A percentile compares a stretch with the other conserved stretches of the same genome.
Conservation (phyloP, 768 basidiomycete genomes). For the Leccinum variicolor region DNA sequence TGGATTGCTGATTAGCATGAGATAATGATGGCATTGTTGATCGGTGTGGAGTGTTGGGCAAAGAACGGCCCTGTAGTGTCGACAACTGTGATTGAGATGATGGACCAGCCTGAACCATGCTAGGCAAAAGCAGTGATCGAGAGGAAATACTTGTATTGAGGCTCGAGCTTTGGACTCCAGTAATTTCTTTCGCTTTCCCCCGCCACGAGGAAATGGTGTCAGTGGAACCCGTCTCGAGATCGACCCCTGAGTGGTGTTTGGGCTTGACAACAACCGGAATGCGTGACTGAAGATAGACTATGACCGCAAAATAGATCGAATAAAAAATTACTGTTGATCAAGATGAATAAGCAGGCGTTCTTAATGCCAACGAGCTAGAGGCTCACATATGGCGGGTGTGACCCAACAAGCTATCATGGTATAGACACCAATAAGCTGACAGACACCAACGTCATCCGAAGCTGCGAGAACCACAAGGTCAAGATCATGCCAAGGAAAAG, state of each 20-base stretch:
- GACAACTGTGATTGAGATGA: background rate
- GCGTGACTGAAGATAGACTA: slow-evolving; percentile 35
- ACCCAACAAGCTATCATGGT: slow-evolving; percentile 54
- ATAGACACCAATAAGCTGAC: slow-evolving; percentile 45
- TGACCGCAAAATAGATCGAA: slow-evolving; percentile 36
- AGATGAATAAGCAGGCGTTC: slow-evolving; percentile 4
- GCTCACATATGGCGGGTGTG: slow-evolving; percentile 49
- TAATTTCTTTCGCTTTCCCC: slow-evolving; percentile 1
- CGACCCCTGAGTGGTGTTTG: background rate
- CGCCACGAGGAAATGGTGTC: slow-evolving; percentile 5
- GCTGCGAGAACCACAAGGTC: slow-evolving; percentile 23
- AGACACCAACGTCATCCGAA: slow-evolving; percentile 40
- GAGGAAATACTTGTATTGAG: background rate
- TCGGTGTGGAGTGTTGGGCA: slow-evolving; percentile 1
- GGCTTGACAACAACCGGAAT: slow-evolving; percentile 19
- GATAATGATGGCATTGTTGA: slow-evolving; percentile 4
- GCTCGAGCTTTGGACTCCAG: background rate
- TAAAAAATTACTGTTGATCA: slow-evolving; percentile 41
- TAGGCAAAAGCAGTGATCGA: slow-evolving; percentile 10
- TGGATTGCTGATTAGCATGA: background rate
- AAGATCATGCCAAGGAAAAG: background rate
- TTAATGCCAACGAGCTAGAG: background rate
- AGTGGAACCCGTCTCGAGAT: slow-evolving; percentile 20
- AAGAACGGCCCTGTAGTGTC: background rate
- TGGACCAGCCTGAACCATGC: slow-evolving; percentile 3